Conservation (phyloP, 2,329 filamentous ascomycete genomes). For the Pseudocercospora cruenta region DNA sequence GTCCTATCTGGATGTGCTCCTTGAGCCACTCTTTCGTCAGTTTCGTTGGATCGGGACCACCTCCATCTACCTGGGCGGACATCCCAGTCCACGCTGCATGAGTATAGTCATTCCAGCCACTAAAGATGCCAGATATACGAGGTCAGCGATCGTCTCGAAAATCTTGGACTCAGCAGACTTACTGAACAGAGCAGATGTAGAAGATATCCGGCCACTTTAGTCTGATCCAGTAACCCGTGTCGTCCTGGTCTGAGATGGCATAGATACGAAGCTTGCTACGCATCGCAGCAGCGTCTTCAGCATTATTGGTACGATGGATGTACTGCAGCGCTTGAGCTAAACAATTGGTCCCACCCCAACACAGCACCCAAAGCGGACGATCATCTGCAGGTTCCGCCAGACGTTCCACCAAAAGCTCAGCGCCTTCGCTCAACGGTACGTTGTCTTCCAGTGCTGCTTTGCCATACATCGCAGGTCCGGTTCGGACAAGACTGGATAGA, state of each 20-base stretch:
- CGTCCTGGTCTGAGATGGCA: conserved; percentile 63
- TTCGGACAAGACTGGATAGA: conserved; percentile 11
- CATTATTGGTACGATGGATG: conserved; percentile 37
- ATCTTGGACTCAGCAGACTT: not conserved
- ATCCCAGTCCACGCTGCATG: conserved; percentile 62
- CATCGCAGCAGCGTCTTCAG: conserved; percentile 42
- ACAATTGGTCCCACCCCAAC: conserved; percentile 58
- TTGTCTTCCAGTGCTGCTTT: conserved; percentile 1
- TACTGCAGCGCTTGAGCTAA: conserved; percentile 54
- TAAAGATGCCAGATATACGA: not conserved
- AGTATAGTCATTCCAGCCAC: conserved; percentile 59
- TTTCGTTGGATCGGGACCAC: conserved; percentile 53
- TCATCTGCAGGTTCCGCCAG: conserved; percentile 29
- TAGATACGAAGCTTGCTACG: conserved; percentile 54
- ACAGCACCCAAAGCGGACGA: conserved; percentile 51
- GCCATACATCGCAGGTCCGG: conserved; percentile 14
- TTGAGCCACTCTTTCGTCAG: conserved; percentile 57
- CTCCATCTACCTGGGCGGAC: conserved; percentile 55
- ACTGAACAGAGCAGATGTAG: conserved; percentile 60
- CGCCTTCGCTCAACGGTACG: conserved; percentile 7
- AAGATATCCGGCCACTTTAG: conserved; percentile 57
- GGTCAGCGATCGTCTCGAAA: not conserved
- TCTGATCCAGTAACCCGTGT: conserved; percentile 61
- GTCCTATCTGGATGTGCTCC: conserved; percentile 58
- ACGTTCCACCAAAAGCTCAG: conserved; percentile 11